Evolutionary conservation across 495 filamentous ascomycete species (phyloP).

Genomic region (Neurospora sp.): DNA sequence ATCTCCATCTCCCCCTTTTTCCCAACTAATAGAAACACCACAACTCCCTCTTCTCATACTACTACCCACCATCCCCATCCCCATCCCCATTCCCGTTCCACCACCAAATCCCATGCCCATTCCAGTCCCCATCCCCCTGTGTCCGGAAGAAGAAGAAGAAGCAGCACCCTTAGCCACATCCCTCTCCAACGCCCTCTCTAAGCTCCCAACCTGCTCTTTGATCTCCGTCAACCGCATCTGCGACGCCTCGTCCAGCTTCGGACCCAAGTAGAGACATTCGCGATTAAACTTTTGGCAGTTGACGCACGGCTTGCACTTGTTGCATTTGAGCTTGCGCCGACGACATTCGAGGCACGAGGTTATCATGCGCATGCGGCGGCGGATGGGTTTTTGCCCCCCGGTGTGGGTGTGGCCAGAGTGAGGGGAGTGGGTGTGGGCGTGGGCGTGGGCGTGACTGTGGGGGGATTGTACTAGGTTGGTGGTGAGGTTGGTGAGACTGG

Average conservation of each 20-base stretch:
- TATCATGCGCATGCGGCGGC: constrained; percentile 58
- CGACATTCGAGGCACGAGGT: constrained; percentile 63
- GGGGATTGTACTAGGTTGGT: background rate
- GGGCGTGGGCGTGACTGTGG: background rate
- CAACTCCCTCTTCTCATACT: background rate
- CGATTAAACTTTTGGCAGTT: constrained; percentile 55
- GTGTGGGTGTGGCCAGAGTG: background rate
- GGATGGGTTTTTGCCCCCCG: constrained; percentile 32
- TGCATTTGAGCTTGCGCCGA: constrained; percentile 70
- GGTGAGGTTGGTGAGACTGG: background rate
- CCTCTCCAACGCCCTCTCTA: constrained; percentile 51
- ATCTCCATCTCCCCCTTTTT: background rate
- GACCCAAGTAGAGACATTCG: constrained; percentile 56
- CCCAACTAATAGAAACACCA: background rate
- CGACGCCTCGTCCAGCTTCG: constrained; percentile 48
- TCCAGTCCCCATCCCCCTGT: background rate
- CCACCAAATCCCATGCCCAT: background rate
- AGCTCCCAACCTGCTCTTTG: constrained; percentile 57
- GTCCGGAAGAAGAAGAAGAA: background rate
- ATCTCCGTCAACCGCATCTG: constrained; percentile 54
- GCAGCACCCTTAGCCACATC: constrained; percentile 35
- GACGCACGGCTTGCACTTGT: constrained; percentile 61
- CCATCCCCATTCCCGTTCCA: background rate
- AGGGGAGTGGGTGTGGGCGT: background rate
- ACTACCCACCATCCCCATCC: background rate